A percentile compares a stretch with the other conserved stretches of the same genome.
Evolutionary conservation across 139 green algal species (phyloP).

Genomic region (Coelastrella sp.): DNA sequence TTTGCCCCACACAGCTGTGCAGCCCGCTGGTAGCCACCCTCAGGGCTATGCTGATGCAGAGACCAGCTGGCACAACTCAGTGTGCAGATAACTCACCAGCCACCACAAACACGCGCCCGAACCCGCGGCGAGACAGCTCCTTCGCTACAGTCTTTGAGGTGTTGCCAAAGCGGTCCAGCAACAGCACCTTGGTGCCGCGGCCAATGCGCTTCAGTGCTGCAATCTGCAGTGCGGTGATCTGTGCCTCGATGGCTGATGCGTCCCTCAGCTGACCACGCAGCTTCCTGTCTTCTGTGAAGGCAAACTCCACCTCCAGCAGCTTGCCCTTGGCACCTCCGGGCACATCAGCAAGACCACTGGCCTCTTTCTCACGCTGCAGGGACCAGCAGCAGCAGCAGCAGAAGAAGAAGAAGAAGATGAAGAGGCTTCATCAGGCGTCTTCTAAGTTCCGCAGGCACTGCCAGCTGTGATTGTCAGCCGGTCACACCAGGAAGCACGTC

Average conservation of each 20-base stretch:
- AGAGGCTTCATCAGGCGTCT: no score
- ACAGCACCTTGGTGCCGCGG: conserved; percentile 73
- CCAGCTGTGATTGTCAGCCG: no score
- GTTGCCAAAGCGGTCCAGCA: conserved; percentile 85
- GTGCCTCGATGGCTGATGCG: conserved; percentile 59
- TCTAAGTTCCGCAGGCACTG: no score
- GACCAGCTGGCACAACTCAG: not conserved
- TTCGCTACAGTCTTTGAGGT: conserved; percentile 75
- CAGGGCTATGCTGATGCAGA: not conserved
- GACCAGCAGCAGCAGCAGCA: not conserved
- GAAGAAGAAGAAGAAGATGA: not conserved
- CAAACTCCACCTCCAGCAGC: conserved; percentile 86
- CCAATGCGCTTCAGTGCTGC: conserved; percentile 76
- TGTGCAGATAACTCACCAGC: conserved; percentile 60
- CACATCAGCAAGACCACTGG: conserved; percentile 82
- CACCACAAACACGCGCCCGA: conserved; percentile 68
- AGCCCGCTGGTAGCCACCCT: not conserved
- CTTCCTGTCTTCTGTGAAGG: conserved; percentile 73
- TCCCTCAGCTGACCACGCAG: conserved; percentile 79
- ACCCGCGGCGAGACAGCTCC: conserved; percentile 77
- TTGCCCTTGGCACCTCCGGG: conserved; percentile 59
- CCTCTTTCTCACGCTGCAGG: conserved; percentile 79
- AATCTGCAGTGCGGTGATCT: conserved; percentile 84
- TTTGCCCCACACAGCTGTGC: no score
- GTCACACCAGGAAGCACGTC: no score